Percentiles rank a stretch among this genome's conserved stretches.
Evolutionary conservation across 1,284 basidiomycete genomes (phyloP).

Genomic region (Ustilago shanxiensis): DNA sequence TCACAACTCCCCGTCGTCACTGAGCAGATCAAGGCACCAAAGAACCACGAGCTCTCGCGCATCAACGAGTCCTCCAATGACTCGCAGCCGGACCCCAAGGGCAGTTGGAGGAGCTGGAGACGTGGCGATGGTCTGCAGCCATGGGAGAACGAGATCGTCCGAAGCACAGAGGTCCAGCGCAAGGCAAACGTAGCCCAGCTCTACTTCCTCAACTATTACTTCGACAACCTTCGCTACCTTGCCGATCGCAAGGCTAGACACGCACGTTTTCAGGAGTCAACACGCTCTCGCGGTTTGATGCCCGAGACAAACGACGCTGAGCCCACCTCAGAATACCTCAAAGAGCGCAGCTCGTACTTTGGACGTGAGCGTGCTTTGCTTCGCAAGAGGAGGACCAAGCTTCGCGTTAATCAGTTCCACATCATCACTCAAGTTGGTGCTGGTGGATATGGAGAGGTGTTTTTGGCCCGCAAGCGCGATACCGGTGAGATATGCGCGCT

Average conservation of each 20-base stretch:
- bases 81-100: conserved; percentile 54
- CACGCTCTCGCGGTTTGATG: conserved; percentile 45
- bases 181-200: conserved; percentile 69
- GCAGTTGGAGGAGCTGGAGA: conserved; percentile 61
- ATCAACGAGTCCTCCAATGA: conserved; percentile 38
- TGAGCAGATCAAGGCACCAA: conserved; percentile 35
- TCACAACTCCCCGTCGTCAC: conserved; percentile 30
- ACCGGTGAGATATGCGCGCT: conserved; percentile 69
- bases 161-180: conserved; percentile 63
- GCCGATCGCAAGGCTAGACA: conserved; percentile 63
- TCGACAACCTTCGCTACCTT: conserved; percentile 67
- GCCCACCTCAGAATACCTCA: conserved; percentile 77
- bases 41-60: conserved; percentile 28
- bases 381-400: conserved; percentile 65
- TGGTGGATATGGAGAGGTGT: conserved; percentile 69
- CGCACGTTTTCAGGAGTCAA: conserved; percentile 80
- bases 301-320: conserved; percentile 79
- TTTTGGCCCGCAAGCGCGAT: conserved; percentile 67
- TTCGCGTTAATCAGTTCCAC: conserved; percentile 68
- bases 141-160: conserved; percentile 65
- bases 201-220: conserved; percentile 70
- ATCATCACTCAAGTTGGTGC: conserved; percentile 70
- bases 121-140: conserved; percentile 62
- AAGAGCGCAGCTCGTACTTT: conserved; percentile 59
- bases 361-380: conserved; percentile 65